A percentile compares a stretch with the other conserved stretches of the same genome.
These are phyloP conservation scores for Talaromyces sp. DNA, from an alignment of 2,329 filamentous ascomycete species.

Conservation along the genomic window DNA sequence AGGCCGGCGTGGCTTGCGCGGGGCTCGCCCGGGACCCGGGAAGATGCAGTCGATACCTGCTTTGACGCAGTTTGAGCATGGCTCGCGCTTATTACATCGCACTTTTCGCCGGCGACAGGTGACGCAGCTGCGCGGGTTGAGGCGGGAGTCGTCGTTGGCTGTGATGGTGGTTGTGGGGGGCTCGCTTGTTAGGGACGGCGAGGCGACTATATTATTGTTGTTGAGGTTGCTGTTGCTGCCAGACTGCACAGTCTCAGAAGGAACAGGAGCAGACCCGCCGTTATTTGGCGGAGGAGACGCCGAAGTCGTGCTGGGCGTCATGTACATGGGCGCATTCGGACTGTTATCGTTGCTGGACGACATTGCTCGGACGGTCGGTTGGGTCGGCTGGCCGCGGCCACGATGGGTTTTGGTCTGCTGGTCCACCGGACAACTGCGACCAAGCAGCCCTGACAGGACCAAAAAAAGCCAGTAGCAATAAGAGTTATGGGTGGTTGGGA, in stretches of 20 bases:
- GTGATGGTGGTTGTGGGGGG: not conserved
- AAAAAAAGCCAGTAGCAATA: not conserved
- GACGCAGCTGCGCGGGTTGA: constrained; percentile 40
- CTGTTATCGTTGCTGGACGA: constrained; percentile 2
- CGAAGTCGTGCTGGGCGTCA: not conserved
- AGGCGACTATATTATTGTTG: not conserved
- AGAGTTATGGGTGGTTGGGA: too few relatives aligned
- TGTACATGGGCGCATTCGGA: not conserved
- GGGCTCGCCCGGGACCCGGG: constrained; percentile 56
- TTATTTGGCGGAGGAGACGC: not conserved
- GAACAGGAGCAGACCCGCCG: not conserved
- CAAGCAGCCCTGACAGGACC: not conserved
- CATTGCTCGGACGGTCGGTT: not conserved
- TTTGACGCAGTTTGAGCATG: constrained; percentile 45
- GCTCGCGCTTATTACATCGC: constrained; percentile 44
- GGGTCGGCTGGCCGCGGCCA: too few relatives aligned
- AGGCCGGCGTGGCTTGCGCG: constrained; percentile 53
- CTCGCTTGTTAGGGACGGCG: not conserved
- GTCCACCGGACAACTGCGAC: not conserved
- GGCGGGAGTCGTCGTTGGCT: constrained; percentile 13
- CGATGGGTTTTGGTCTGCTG: not conserved
- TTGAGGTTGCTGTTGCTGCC: not conserved
- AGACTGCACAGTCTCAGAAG: not conserved
- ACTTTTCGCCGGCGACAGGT: constrained; percentile 46
- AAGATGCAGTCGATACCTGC: constrained; percentile 57